phyloP scores from a whole-genome alignment of 441 rosid genomes.

The Bocquillonia castaneifolia region DNA sequence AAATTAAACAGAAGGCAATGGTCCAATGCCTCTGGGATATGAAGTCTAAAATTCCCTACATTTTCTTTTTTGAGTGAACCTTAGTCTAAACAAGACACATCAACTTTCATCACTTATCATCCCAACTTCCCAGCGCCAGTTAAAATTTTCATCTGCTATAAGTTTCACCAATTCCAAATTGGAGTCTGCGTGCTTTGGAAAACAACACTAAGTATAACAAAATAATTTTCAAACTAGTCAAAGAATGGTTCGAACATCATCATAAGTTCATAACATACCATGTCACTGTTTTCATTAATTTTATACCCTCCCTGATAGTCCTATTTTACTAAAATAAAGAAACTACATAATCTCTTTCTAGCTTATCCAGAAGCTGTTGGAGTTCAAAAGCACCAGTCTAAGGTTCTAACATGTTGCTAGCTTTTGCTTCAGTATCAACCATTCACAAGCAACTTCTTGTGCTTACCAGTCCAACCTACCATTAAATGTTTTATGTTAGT shows the following conservation, averaged over 20 bases:
- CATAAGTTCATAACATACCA: too few species aligned
- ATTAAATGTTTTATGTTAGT: neutral
- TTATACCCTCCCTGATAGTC: neutral
- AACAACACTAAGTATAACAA: too few species aligned
- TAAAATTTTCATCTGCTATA: too few species aligned
- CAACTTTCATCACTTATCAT: neutral
- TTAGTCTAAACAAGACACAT: neutral
- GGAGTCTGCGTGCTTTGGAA: too few species aligned
- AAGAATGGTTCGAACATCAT: too few species aligned
- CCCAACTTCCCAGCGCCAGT: neutral
- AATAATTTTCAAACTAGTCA: too few species aligned
- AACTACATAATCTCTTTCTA: neutral
- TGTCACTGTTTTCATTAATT: neutral
- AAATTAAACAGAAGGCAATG: neutral
- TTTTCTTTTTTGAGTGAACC: neutral
- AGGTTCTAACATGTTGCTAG: neutral
- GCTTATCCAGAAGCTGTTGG: neutral
- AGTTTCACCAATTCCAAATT: too few species aligned
- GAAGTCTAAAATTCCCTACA: too few species aligned
- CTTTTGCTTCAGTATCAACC: too few species aligned
- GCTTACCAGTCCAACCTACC: neutral
- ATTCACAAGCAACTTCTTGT: neutral
- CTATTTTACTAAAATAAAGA: neutral
- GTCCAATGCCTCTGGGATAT: neutral
- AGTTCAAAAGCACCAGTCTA: neutral